Evolutionary conservation across 805 yeast species (phyloP), one percentile per base, ranked within the genome.

Genomic region (Myxozyma nipponensis): DNA sequence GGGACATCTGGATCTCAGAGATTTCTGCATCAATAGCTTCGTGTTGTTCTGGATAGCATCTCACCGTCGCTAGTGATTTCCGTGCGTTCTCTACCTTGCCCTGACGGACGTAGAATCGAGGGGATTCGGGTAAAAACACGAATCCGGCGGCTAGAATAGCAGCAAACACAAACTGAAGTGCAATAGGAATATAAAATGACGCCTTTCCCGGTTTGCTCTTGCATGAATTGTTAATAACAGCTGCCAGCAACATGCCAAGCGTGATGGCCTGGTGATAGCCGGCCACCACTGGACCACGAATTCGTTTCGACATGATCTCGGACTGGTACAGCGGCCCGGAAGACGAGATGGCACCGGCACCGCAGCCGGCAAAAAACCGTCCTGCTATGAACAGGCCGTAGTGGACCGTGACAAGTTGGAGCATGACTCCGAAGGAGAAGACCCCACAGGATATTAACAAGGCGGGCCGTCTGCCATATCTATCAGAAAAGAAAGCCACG

Each of bases 361-460:
- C 85, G 13, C 83, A 60, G 52, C 95, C 95, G 22, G 86, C 81
- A 56, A 85, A 70, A 25, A 77, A 42, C 3, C 57, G 54, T 2
- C 53, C 96, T 2, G 77, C 77, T 54, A 87, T 82, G 10, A 88
- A 70, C 19, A 84, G 81, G 90, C 95, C 87, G 50, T 87, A 82
- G 4, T 81, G 73, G 44, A 78, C 77, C 7, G 96, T 80, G 32
- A 83, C 85, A 53, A 91, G 79, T 71, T 91, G 98, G 53, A 90
- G 71, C 38, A 79, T 76, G 22, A 95, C 86, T 50, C 98, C 98
- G 30, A 86, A 71, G 25, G 89, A 73, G 64, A 91, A 91, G 62
- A 91, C 70, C 2, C 84, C 63, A 62, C 89, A 89, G 19, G 96
- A 88, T 30, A 47, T 52, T 9, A 86, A 44, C 7, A 52, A 36